A percentile compares a stretch with the other conserved stretches of the same genome.
These are phyloP conservation scores for Rhizopus delemar DNA, from an alignment of 371 early-diverging fungal species.

Conservation along the genomic window DNA sequence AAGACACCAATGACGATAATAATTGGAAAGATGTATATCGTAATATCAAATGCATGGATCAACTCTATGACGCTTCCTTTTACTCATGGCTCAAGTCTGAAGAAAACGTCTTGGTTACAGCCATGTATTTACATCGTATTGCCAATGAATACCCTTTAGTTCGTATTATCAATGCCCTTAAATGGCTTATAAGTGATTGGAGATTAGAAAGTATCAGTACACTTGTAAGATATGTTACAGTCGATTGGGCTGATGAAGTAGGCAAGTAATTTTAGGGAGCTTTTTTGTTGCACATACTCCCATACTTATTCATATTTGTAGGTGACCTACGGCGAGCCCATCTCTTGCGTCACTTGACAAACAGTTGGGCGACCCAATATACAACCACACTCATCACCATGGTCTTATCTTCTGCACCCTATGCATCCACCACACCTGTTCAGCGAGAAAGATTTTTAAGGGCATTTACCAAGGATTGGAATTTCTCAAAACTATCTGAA, in stretches of 20 bases:
- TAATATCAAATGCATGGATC: constrained; percentile 72
- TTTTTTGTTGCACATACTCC: too few relatives aligned
- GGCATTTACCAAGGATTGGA: constrained; percentile 73
- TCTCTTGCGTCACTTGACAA: constrained; percentile 56
- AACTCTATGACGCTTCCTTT: constrained; percentile 71
- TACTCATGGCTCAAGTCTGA: constrained; percentile 73
- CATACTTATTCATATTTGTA: too few relatives aligned
- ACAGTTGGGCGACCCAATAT: constrained; percentile 64
- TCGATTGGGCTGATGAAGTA: constrained; percentile 61
- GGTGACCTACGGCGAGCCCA: constrained; percentile 58
- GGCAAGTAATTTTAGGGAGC: constrained; percentile 13
- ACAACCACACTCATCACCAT: constrained; percentile 53
- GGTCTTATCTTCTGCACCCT: constrained; percentile 43
- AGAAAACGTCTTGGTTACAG: constrained; percentile 71
- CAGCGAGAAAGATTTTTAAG: constrained; percentile 67
- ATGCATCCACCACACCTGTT: constrained; percentile 27
- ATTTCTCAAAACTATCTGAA: constrained; percentile 75
- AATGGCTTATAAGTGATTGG: constrained; percentile 75
- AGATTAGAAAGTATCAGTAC: constrained; percentile 64
- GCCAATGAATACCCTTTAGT: constrained; percentile 72
- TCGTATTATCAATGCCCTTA: constrained; percentile 67
- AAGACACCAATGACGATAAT: constrained; percentile 1
- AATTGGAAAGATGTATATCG: constrained; percentile 66
- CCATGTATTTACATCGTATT: constrained; percentile 69
- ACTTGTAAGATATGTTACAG: constrained; percentile 65